These are phyloP conservation scores for Kluyveromyces aestuarii DNA, from an alignment of 805 yeast species.

Conservation along the genomic window DNA sequence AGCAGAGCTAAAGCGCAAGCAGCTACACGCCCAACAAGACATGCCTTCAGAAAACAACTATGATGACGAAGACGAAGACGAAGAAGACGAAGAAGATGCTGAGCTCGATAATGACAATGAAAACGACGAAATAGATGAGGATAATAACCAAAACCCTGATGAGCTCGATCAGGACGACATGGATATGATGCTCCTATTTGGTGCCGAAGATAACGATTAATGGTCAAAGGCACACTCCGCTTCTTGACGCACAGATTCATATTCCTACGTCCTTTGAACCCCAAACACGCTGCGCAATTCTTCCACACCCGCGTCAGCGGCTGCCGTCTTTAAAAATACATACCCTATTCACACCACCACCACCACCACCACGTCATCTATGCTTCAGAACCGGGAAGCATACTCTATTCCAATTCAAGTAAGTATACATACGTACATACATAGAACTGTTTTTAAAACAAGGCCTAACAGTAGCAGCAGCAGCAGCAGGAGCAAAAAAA, in stretches of 20 bases:
- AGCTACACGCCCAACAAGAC: slow-evolving; percentile 32
- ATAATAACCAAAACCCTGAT: slow-evolving; percentile 20
- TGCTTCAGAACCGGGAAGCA: background rate
- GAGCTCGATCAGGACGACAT: slow-evolving; percentile 29
- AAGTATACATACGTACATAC: background rate
- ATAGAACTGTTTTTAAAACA: background rate
- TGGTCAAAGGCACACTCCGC: background rate
- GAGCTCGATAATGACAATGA: slow-evolving; percentile 28
- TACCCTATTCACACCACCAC: background rate
- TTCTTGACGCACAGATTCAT: too few relatives aligned
- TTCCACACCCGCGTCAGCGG: background rate
- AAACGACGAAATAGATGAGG: slow-evolving; percentile 23
- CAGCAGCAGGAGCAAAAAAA: too few relatives aligned
- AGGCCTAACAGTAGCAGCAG: too few relatives aligned
- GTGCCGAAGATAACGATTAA: slow-evolving; percentile 27
- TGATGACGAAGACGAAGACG: slow-evolving; percentile 29
- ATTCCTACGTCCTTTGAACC: background rate
- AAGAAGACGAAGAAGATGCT: slow-evolving; percentile 25
- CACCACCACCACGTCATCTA: background rate
- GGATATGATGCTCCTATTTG: slow-evolving; percentile 31
- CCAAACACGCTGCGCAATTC: background rate
- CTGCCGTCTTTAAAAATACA: background rate
- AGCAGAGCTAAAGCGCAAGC: slow-evolving; percentile 68
- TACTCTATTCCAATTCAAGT: background rate
- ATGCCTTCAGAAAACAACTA: slow-evolving; percentile 15